These are phyloP conservation scores for Oxalis stricta DNA, from an alignment of 441 rosid species.

Conservation along the genomic window DNA sequence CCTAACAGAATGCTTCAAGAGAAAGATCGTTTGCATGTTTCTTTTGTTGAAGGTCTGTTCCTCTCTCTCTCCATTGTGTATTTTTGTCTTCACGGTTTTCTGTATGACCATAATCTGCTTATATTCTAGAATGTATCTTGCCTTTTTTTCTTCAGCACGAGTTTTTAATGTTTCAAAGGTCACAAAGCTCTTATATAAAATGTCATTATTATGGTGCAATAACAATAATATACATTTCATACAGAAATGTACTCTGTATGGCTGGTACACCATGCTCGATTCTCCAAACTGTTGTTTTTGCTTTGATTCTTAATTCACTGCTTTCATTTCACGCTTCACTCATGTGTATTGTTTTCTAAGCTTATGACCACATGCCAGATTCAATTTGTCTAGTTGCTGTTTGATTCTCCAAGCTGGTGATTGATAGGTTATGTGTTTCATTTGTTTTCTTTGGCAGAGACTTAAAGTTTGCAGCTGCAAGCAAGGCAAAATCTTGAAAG, in stretches of 20 bases:
- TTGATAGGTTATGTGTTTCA: background rate
- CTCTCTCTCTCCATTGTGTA: constrained; percentile 4
- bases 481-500: constrained; percentile 43
- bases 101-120: background rate
- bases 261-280: background rate
- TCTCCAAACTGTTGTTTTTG: background rate
- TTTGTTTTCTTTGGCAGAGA: constrained; percentile 34
- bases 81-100: background rate
- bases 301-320: background rate
- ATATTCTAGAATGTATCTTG: background rate
- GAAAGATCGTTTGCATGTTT: constrained; percentile 48
- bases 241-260: background rate
- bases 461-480: constrained; percentile 53
- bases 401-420: background rate
- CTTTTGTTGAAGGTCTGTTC: constrained; percentile 55
- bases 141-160: no score
- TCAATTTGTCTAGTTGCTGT: background rate
- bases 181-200: background rate
- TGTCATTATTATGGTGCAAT: no score
- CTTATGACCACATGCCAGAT: background rate
- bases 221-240: background rate
- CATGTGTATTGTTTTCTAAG: background rate
- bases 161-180: background rate
- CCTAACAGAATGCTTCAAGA: constrained; percentile 51
- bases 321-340: background rate